phyloP scores from a whole-genome alignment of 371 early-diverging fungal species.

The Umbelopsis sp. region DNA sequence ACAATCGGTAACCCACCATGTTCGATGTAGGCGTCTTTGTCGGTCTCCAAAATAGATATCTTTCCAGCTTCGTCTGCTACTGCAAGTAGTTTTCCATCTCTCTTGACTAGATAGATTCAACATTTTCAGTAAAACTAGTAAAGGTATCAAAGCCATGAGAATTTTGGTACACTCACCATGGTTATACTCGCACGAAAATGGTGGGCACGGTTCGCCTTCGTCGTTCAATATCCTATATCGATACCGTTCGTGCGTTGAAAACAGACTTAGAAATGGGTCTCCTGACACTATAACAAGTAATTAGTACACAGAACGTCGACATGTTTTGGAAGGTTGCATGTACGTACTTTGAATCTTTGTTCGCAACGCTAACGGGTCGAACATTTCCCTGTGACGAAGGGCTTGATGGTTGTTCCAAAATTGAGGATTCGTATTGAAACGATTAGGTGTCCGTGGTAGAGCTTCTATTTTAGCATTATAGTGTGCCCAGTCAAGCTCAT shows the following conservation, averaged over 20 bases:
- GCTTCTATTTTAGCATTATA: background rate
- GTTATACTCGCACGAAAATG: constrained; percentile 25
- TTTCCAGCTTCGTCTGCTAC: constrained; percentile 72
- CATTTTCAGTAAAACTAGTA: too few relatives aligned
- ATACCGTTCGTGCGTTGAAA: constrained; percentile 10
- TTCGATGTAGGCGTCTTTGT: constrained; percentile 37
- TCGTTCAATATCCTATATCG: constrained; percentile 6
- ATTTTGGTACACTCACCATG: constrained; percentile 14
- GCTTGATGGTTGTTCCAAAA: constrained; percentile 13
- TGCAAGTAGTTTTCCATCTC: constrained; percentile 57
- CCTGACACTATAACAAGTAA: background rate
- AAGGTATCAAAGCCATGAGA: background rate
- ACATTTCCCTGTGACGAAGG: constrained; percentile 2
- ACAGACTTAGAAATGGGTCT: background rate
- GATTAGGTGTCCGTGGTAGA: background rate
- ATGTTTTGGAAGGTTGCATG: background rate
- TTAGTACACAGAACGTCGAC: background rate
- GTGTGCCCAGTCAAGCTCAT: background rate
- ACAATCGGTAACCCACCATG: constrained; percentile 23
- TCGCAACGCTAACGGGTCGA: background rate
- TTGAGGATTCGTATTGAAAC: background rate
- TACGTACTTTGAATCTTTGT: background rate
- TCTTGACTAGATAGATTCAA: constrained; percentile 25
- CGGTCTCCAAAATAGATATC: constrained; percentile 56
- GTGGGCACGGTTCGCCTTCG: constrained; percentile 12